Conservation (phyloP, 2,329 filamentous ascomycete genomes). For the Grosmannia huntii region DNA sequence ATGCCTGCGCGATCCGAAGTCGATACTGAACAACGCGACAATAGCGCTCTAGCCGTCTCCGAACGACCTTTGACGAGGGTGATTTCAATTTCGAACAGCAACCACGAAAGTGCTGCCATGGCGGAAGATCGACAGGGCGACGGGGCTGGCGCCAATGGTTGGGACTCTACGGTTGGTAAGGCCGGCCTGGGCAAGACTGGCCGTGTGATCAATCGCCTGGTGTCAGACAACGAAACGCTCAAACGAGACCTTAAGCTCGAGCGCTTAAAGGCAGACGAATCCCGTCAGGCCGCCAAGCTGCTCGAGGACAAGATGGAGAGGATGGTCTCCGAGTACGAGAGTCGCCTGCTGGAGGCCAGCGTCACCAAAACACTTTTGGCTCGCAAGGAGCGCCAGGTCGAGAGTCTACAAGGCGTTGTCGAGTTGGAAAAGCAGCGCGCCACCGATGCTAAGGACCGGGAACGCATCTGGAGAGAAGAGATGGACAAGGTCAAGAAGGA, state of each 20-base stretch:
- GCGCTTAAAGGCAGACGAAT: constrained; percentile 52
- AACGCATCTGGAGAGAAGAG: constrained; percentile 49
- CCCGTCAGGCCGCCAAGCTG: constrained; percentile 54
- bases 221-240: constrained; percentile 66
- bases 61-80: background rate
- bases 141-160: constrained; percentile 22
- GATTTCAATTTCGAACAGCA: background rate
- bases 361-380: constrained; percentile 59
- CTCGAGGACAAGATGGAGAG: constrained; percentile 61
- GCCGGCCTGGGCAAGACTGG: constrained; percentile 63
- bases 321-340: constrained; percentile 55
- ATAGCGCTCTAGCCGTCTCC: constrained; percentile 2
- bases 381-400: constrained; percentile 62
- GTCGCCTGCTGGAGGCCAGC: constrained; percentile 53
- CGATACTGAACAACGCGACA: constrained; percentile 17
- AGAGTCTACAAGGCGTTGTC: constrained; percentile 50
- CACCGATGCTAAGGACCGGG: constrained; percentile 43
- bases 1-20: constrained; percentile 5
- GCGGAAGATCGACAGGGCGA: constrained; percentile 15
- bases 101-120: background rate
- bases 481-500: constrained; percentile 49
- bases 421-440: constrained; percentile 52
- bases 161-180: constrained; percentile 57
- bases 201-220: constrained; percentile 67
- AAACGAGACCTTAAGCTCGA: constrained; percentile 61